Percentiles rank a stretch among this genome's conserved stretches.
phyloP scores from a whole-genome alignment of 228 moss, liverwort and hornwort genomes.

The Sphagnum fallax region DNA sequence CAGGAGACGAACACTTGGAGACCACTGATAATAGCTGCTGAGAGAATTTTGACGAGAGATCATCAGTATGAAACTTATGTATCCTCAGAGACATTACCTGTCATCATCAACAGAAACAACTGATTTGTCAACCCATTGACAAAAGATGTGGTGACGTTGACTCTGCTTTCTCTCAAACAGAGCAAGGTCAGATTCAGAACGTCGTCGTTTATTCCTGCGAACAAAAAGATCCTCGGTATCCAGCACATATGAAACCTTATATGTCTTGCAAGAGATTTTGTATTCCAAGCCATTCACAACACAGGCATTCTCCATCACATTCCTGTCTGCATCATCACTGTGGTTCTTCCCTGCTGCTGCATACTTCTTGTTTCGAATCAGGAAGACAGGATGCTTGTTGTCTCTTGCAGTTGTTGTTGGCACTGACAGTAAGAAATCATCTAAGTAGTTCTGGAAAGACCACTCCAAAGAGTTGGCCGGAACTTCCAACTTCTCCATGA shows the following conservation, averaged over 20 bases:
- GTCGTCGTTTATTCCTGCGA: neutral
- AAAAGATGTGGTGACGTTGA: neutral
- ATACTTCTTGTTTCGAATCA: slow-evolving; percentile 36
- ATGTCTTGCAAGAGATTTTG: slow-evolving; percentile 49
- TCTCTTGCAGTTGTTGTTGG: slow-evolving; percentile 20
- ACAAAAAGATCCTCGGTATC: neutral
- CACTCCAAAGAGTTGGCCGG: slow-evolving; percentile 33
- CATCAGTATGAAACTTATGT: no score
- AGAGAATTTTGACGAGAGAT: no score
- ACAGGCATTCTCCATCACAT: slow-evolving; percentile 14
- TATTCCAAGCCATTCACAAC: slow-evolving; percentile 55
- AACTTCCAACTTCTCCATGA: slow-evolving; percentile 51
- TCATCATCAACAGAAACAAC: neutral
- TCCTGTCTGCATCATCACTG: slow-evolving; percentile 9
- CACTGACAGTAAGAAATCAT: slow-evolving; percentile 32
- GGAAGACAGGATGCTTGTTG: slow-evolving; percentile 21
- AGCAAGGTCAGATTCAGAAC: neutral
- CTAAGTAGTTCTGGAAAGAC: slow-evolving; percentile 33
- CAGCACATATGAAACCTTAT: slow-evolving; percentile 9
- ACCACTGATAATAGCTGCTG: no score
- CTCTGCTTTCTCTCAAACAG: neutral
- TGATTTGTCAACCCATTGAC: neutral
- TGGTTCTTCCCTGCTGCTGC: slow-evolving; percentile 16
- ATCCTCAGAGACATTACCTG: no score
- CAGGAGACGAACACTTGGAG: no score